Base-by-base conservation (phyloP, 1,284 basidiomycete species). In the Butyriboletus appendiculatus region DNA sequence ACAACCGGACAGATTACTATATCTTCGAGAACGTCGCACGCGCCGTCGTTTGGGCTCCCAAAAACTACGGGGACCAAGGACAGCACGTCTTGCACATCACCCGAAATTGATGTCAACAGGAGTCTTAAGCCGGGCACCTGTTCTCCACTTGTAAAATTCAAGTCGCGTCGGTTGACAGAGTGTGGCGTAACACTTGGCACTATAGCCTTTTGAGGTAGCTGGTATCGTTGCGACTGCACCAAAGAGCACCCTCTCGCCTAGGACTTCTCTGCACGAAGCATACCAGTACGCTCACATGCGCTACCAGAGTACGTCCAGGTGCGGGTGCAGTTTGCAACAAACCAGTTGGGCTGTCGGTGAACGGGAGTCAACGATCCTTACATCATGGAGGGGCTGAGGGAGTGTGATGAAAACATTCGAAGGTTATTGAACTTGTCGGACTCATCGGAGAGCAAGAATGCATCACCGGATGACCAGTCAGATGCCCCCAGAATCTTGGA, bases 281-380 rank as follows among this genome's bases (percentile, higher is more conserved):
- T 80, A 35, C 50, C 59, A 0, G 71, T 75, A 20, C 71, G 70
- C 26, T 81, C 81, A n/a, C 77, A 78, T 58, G 77, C 79, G 3
- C 82, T 81, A 5, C 81, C 80, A 12, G 79, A 78, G 20, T 84
- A 84, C 57, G 73, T 72, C 40, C 74, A 71, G 40, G 70, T 72
- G n/a, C 62, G 70, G 38, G 72, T 44, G 72, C 69, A n/a, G 75
- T 82, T 62, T 82, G 80, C 62, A 82, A 79, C 57, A 77, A 75
- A 41, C 72, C 76, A 7, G 67, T 79, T 35, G 79, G 81, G 10
- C 76, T 77, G 39, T 64, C 82, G 58, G 80, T 82, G 62, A 81
- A 80, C 59, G 78, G 79, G n/a, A 82, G 82, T 62, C 79, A 82
- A 60, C 67, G 77, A 61, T 81, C 77, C 56, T 65, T 66, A 48